Base-by-base conservation (phyloP, 768 basidiomycete species). In the Panaeolus papilionaceus region DNA sequence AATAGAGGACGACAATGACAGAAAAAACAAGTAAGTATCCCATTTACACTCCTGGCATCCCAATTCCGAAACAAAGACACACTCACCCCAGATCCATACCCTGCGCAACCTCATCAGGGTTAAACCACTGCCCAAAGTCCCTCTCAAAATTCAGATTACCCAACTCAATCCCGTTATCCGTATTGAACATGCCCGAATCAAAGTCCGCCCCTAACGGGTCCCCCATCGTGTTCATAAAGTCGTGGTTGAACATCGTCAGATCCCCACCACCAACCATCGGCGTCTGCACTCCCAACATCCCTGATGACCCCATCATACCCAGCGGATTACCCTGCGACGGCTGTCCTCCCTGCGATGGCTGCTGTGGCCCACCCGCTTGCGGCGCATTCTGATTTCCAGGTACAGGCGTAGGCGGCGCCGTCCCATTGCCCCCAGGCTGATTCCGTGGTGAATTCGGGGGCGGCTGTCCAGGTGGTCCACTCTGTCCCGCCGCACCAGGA, bases 121-220 rank as follows among this genome's bases (percentile, higher is more conserved):
- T 89, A 71, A 92, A 91, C 90, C 90, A 92, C 72, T 90, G 88
- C 65, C 89, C 88, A 77, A 92, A 92, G 72, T 91, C 91, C 73
- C 89, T 81, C 76, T 91, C 91, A 70, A 91, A 91, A 72, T 89
- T 87, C 74, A 91, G 77, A 67, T 85, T 80, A 1, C 81, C 82
- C 54, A 58, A 58, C 54, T 58, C 54, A 16, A 58, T 28, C 6
- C 54, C 54, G 33, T 28, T 33, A 62, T 84, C 81, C n/a, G 76
- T 70, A 58, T 81, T 75, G 73, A 87, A 86, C 47, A 87, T 66
- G 14, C 42, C 62, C 14, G 73, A 39, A 65, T 82, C 80, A 62
- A 83, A 83, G 4, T 81, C 82, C 28, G 74, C 61, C 66, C 76
- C 23, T 78, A 77, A 10, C 83, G 77, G 12, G 62, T 65, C 54